Base-by-base conservation (phyloP, 495 filamentous ascomycete genomes). In the Monascus purpureus region DNA sequence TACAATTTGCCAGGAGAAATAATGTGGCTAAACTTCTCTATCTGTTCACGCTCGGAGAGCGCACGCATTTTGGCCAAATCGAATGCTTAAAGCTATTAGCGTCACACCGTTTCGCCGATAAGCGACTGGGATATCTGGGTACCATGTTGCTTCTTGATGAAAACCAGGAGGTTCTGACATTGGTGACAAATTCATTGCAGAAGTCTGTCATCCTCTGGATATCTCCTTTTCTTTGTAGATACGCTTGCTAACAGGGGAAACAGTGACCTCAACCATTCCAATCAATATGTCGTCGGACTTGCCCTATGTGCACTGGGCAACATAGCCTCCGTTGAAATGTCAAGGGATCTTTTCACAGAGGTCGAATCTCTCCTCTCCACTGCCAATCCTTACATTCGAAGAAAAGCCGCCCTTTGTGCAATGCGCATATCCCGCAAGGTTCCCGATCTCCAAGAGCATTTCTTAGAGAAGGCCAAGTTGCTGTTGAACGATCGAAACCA, bases 351-450 rank as follows among this genome's bases (percentile, higher is more conserved):
- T 13, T 97, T 96, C 57, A 67, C 81, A 41, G 86, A 97, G 67
- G 80, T 97, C 42, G 92, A 96, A 59, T 77, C 62, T 25, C 73
- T 96, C 13, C 61, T 95, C 34, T 83, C 85, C 8, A 93, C 83
- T 17, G 78, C 84, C 22, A 97, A 97, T 53, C 88, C 90, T 8
- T 97, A 97, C 44, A 93, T 96, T 47, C 76, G 88, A 30, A 74
- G 90, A 30, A 97, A 97, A 67, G 90, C 92, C 20, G 92, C 90
- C 4, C 70, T 97, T n/a, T 97, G 90, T 55, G 90, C 90, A n/a
- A 97, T 97, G 92, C 72, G 92, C 24, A 93, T 97, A 61, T 94
- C 86, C 59, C 76, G 86, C 41, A 97, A 97, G 55, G 92, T 96
- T 25, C 90, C 90, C 4, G 90, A 97, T 49, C 67, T 97, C 22